Base-by-base conservation (phyloP, 1,284 basidiomycete species). In the Stygiomarasmius scandens region DNA sequence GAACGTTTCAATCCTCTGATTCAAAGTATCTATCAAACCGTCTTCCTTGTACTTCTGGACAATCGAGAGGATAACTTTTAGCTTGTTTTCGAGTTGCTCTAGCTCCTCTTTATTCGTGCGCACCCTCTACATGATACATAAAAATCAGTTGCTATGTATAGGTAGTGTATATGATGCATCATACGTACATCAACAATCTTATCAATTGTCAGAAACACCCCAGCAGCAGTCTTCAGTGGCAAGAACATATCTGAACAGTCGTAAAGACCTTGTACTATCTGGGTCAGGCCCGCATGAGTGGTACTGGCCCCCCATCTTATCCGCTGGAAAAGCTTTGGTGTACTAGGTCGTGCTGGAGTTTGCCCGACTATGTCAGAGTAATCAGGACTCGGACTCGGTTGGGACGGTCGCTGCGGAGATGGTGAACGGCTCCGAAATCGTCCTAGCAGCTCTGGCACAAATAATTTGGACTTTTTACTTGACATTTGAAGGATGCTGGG, bases 221-320 rank as follows among this genome's bases (percentile, higher is more conserved):
- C 52, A 19, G 52, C 41, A 16, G 52, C 52, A 25, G 41, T 54
- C 43, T 54, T 54, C 20, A 54, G 23, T 6, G 52, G 52, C 14
- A 29, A 24, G 27, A 54, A 54, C 41, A 45, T 45, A 24, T 54
- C 52, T 10, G 52, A 54, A 11, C 41, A 45, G 41, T 54, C 52
- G 23, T 45, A 45, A 10, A 54, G 43, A 22, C 20, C 43, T 11
- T 45, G 4, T 10, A 45, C n/a, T 19, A 54, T 23, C 11, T 25
- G 23, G 5, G 3, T 44, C 4, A 54, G 43, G 6, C 41, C 43
- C 27, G 23, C 52, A 19, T 45, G 24, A 19, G 32, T 41, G 11
- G 41, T 54, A 22, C 50, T 41, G 29, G 8, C 38, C 16, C 38
- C 38, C 16, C 16, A 4, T 41, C 16, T 41, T 4, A 41, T 41